A percentile compares a stretch with the other conserved stretches of the same genome.
Evolutionary conservation across 768 basidiomycete genomes (phyloP).

Genomic region (Naganishia vishniacii): DNA sequence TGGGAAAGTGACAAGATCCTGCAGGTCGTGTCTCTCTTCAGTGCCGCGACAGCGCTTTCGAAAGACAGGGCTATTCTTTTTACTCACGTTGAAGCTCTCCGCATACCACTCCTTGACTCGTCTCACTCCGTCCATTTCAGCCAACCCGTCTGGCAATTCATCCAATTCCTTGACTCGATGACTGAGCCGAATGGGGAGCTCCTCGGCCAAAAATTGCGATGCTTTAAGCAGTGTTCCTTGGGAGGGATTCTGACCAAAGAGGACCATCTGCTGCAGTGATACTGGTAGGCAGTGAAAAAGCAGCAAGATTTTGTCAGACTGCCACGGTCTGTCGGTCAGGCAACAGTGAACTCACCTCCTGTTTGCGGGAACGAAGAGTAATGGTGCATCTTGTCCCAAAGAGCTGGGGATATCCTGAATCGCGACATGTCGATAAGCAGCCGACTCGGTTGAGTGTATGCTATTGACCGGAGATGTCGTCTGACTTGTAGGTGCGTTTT

Average conservation of each 20-base stretch:
- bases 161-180: slow-evolving; percentile 96
- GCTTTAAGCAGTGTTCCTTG: slow-evolving; percentile 92
- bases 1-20: slow-evolving; percentile 55
- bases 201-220: slow-evolving; percentile 58
- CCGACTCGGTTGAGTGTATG: background rate
- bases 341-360: slow-evolving; percentile 55
- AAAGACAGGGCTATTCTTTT: background rate
- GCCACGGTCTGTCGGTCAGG: too few relatives aligned
- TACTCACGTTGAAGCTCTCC: slow-evolving; percentile 77
- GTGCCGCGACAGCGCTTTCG: background rate
- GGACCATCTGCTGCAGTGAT: slow-evolving; percentile 81
- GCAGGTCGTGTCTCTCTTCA: background rate
- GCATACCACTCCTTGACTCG: slow-evolving; percentile 98
- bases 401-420: slow-evolving; percentile 59
- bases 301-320: background rate
- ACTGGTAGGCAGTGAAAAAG: background rate
- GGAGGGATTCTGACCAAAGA: slow-evolving; percentile 91
- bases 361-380: slow-evolving; percentile 90
- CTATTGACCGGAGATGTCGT: background rate
- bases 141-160: slow-evolving; percentile 82
- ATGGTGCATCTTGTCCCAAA: slow-evolving; percentile 88
- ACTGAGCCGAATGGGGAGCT: slow-evolving; percentile 87
- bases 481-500: background rate
- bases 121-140: slow-evolving; percentile 82
- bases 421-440: slow-evolving; percentile 38